These are phyloP conservation scores for Cryphonectria japonica DNA, from an alignment of 2,329 filamentous ascomycete genomes.

Conservation along the genomic window DNA sequence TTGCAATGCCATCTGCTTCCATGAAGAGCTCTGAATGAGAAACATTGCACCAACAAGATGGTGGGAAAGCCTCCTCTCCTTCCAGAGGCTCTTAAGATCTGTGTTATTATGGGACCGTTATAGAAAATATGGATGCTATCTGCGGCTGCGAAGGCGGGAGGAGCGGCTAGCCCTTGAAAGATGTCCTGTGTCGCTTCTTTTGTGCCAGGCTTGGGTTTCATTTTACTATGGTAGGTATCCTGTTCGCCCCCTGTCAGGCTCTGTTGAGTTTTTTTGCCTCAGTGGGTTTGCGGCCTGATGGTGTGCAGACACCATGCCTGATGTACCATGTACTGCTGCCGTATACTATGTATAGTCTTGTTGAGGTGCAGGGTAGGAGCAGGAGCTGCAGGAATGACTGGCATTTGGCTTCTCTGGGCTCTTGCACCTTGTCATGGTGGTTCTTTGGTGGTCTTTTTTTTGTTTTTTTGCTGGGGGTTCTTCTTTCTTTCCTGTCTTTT, in stretches of 20 bases:
- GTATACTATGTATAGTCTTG: neutral
- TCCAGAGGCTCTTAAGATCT: neutral
- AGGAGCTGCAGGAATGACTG: conserved; percentile 10
- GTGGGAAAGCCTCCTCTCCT: neutral
- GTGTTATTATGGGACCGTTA: neutral
- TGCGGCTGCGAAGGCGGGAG: conserved; percentile 3
- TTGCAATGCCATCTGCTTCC: neutral
- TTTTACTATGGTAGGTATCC: neutral
- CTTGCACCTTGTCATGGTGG: neutral
- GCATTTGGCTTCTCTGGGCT: neutral
- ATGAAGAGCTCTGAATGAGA: neutral
- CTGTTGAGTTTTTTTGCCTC: neutral
- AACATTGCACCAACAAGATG: neutral
- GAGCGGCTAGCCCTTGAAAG: neutral
- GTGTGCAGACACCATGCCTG: conserved; percentile 1
- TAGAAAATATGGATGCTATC: neutral
- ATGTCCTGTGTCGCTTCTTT: neutral
- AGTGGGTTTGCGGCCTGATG: conserved; percentile 10
- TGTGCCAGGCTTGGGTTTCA: neutral
- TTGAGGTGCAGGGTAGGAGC: neutral
- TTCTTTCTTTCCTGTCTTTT: neutral
- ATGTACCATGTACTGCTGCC: neutral
- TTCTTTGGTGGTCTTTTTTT: neutral
- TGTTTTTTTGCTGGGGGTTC: neutral
- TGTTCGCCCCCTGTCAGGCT: neutral